These are phyloP conservation scores for Paecilomyces formosus DNA, from an alignment of 2,329 filamentous ascomycete genomes.

Conservation along the genomic window DNA sequence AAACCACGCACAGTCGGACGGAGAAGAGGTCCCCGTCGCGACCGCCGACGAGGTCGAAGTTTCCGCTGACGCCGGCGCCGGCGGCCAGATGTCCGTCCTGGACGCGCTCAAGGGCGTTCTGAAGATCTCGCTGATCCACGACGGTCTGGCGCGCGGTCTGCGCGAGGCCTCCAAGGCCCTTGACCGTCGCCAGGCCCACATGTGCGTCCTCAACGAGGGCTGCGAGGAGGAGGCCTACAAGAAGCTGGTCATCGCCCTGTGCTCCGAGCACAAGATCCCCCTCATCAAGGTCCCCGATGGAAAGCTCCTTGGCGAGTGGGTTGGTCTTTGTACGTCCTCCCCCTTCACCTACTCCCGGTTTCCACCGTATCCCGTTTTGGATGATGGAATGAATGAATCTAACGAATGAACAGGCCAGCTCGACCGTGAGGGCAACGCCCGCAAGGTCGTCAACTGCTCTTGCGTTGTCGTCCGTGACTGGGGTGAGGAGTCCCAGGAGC, in stretches of 20 bases:
- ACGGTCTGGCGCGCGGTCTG: conserved; percentile 96
- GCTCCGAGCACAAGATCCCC: conserved; percentile 99
- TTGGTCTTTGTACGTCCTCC: conserved; percentile 98
- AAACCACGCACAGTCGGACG: conserved; percentile 73
- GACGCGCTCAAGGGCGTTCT: conserved; percentile 98
- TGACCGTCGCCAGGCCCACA: conserved; percentile 97
- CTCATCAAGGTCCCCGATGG: conserved; percentile 99
- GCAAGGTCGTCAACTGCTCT: conserved; percentile 99
- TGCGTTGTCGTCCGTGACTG: conserved; percentile 99
- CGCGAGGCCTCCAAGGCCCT: conserved; percentile 98
- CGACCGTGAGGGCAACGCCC: conserved; percentile 97
- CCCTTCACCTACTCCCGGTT: no score
- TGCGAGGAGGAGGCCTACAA: conserved; percentile 99
- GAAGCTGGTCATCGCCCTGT: conserved; percentile 98
- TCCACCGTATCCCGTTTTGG: no score
- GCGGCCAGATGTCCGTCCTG: conserved; percentile 84
- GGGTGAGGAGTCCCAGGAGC: conserved; percentile 99
- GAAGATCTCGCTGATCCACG: conserved; percentile 98
- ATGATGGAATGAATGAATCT: no score
- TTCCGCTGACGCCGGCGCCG: conserved; percentile 76
- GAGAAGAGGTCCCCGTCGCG: conserved; percentile 87
- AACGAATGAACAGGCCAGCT: conserved; percentile 63
- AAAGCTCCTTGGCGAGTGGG: conserved; percentile 99
- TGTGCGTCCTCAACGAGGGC: conserved; percentile 99
- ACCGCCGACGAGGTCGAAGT: conserved; percentile 87